Base-by-base conservation (phyloP, 768 basidiomycete species). In the Xerocomus potaroensis region DNA sequence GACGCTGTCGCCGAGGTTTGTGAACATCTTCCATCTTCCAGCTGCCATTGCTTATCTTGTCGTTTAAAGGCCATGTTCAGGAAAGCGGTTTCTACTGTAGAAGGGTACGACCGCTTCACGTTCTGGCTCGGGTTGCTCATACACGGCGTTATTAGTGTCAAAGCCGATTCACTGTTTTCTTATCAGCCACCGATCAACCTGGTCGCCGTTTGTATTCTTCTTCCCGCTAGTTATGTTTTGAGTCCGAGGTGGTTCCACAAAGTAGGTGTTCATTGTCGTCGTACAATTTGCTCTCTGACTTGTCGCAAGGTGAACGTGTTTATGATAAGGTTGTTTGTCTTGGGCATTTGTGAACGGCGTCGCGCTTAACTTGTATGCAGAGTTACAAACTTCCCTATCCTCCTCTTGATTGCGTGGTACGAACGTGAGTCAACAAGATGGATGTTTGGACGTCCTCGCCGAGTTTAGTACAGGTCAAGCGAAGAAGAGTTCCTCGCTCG, bases 171-270 rank as follows among this genome's bases (percentile, higher is more conserved):
- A 1, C 64, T 97, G 11, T 97, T 96, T 64, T 92, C 89, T 19
- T 97, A 97, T 63, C 91, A 93, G 59, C 87, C 95, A 1, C 96
- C 96, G 0, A 68, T 98, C 58, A 99, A 98, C 64, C 67, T 97
- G 6, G 50, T 94, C 34, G 96, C 95, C 0, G 70, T 98, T 12
- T 80, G 81, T 42, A 72, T 95, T 52, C 86, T 99, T 77, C 73
- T 93, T 51, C 93, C 96, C 2, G 75, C 87, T 18, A 88, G 84
- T 53, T 93, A 88, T 63, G 67, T 92, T 42, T 72, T 96, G n/a
- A 77, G 77, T 7, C 91, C 93, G n/a, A 76, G 95, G 44, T 97
- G 92, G 92, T 97, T 98, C 63, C 95, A 98, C 64, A 97, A 97
- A 72, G 88, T 87, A 58, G 43, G 61, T 52, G n/a, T 7, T 23